Evolutionary conservation across 2,329 filamentous ascomycete species (phyloP), one percentile per base, ranked within the genome.

Genomic region (Colletotrichum horii): DNA sequence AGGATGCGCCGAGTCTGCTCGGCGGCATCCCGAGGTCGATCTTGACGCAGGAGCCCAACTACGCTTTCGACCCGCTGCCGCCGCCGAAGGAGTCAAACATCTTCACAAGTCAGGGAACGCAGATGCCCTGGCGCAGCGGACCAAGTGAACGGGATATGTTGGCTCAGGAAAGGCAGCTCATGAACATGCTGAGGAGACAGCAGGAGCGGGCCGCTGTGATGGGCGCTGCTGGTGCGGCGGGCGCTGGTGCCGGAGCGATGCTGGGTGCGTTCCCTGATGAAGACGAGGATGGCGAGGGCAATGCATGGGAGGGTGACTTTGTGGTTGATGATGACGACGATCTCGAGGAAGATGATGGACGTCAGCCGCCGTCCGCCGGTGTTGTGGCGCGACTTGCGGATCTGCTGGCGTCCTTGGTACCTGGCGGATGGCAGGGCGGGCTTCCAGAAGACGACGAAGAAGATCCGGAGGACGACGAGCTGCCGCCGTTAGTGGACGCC

Each of bases 61-160:
- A 94, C 77, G 91, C 95, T 22, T 97, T 95, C 26, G 96, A 98
- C 81, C 95, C 95, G 2, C 86, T 98, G 16, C 95, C 96, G 24
- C 96, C 96, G 3, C 83, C 89, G 1, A 85, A 91, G 48, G 84
- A 85, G 19, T 84, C 89, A 11, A 92, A 92, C 77, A 82, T 89
- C 12, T 91, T 91, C 77, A 87, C 87, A 0, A 82, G 85, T 74
- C 79, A 84, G 12, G 83, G 83, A 32, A 86, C 88, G 74, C 80
- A 79, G 68, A 79, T 85, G 52, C 88, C 88, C 1, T 91, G 88
- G 88, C 70, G 64, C 56, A 79, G 8, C 78, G 81, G 14, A 74
- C 80, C n/a, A 74, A 76, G 65, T 19, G 60, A 71, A 60, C 75
- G 64, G 34, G 70, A 70, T 48, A 56, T 65, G 32, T 55, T 69